Evolutionary conservation across 176 grass and related monocot genomes (phyloP).

Genomic region (Aechmea fasciata): DNA sequence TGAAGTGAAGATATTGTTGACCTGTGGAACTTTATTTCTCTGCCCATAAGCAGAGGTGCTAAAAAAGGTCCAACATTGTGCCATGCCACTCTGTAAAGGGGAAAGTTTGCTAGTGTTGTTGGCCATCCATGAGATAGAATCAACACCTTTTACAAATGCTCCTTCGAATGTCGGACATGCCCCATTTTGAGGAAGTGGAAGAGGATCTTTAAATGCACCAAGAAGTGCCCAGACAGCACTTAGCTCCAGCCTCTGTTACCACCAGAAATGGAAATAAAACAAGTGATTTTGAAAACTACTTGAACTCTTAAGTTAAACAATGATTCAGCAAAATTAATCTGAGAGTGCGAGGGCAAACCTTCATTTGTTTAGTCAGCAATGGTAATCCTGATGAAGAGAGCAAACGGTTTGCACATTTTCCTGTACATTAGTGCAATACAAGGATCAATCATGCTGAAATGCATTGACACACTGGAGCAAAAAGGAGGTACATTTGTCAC

Average conservation of each 20-base stretch:
- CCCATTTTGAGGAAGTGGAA: slow-evolving; percentile 42
- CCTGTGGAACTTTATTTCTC: slow-evolving; percentile 95
- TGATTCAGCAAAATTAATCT: not conserved
- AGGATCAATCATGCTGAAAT: not conserved
- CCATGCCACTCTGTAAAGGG: slow-evolving; percentile 28
- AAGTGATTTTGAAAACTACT: not conserved
- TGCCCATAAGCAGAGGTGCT: slow-evolving; percentile 68
- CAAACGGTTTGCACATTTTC: slow-evolving; percentile 88
- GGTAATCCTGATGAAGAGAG: slow-evolving; percentile 86
- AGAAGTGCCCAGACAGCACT: slow-evolving; percentile 92
- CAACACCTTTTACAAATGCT: slow-evolving; percentile 72
- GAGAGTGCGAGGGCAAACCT: slow-evolving; percentile 32
- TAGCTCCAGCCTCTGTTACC: slow-evolving; percentile 66
- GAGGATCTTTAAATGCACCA: slow-evolving; percentile 75
- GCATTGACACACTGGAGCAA: not conserved
- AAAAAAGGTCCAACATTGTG: slow-evolving; percentile 95
- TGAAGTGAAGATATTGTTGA: slow-evolving; percentile 22
- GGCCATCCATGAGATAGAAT: slow-evolving; percentile 93
- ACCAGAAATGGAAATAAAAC: not conserved
- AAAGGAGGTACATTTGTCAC: not conserved
- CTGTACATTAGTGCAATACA: slow-evolving; percentile 20
- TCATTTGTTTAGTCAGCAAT: slow-evolving; percentile 82
- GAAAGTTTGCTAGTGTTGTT: slow-evolving; percentile 82
- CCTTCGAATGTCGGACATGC: slow-evolving; percentile 48
- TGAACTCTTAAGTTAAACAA: not conserved